Evolutionary conservation across 75 land plant genomes (phyloP).

Genomic region (Picea sitchensis): DNA sequence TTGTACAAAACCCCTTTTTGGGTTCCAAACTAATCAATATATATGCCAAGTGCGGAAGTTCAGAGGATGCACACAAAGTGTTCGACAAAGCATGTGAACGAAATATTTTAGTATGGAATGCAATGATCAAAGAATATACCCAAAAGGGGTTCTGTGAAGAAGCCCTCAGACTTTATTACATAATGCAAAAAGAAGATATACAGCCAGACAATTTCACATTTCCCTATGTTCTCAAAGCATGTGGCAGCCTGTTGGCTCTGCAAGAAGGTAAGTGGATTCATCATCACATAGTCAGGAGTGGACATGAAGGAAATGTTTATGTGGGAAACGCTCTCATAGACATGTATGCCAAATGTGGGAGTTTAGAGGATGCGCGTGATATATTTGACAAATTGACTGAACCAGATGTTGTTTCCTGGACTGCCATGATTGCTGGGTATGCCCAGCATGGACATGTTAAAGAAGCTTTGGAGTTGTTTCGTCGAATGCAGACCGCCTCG

Average conservation of each 20-base stretch:
- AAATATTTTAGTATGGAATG: slow-evolving; percentile 52
- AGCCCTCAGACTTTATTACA: slow-evolving; percentile 57
- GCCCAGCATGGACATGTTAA: slow-evolving; percentile 21
- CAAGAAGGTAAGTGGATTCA: slow-evolving; percentile 54
- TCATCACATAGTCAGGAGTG: slow-evolving; percentile 42
- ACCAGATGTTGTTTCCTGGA: slow-evolving; percentile 72
- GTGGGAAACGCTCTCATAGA: slow-evolving; percentile 51
- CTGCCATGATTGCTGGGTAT: slow-evolving; percentile 57
- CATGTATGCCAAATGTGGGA: slow-evolving; percentile 42
- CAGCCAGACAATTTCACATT: slow-evolving; percentile 59
- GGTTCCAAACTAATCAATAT: slow-evolving; percentile 42
- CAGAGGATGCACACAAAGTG: slow-evolving; percentile 44
- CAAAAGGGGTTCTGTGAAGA: slow-evolving; percentile 42
- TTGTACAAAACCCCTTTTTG: slow-evolving; percentile 29
- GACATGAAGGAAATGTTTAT: slow-evolving; percentile 28
- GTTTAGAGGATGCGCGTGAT: slow-evolving; percentile 22
- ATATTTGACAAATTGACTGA: slow-evolving; percentile 48
- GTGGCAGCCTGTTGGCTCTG: slow-evolving; percentile 41
- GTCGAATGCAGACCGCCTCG: slow-evolving; percentile 27
- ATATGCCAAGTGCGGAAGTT: slow-evolving; percentile 30
- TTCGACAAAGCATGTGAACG: slow-evolving; percentile 47
- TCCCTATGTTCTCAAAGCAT: slow-evolving; percentile 60
- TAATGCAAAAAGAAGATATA: slow-evolving; percentile 60
- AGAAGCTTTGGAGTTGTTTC: slow-evolving; percentile 24
- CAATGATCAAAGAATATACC: slow-evolving; percentile 63